These are phyloP conservation scores for Lepraria neglecta DNA, from an alignment of 495 filamentous ascomycete genomes.

Conservation along the genomic window DNA sequence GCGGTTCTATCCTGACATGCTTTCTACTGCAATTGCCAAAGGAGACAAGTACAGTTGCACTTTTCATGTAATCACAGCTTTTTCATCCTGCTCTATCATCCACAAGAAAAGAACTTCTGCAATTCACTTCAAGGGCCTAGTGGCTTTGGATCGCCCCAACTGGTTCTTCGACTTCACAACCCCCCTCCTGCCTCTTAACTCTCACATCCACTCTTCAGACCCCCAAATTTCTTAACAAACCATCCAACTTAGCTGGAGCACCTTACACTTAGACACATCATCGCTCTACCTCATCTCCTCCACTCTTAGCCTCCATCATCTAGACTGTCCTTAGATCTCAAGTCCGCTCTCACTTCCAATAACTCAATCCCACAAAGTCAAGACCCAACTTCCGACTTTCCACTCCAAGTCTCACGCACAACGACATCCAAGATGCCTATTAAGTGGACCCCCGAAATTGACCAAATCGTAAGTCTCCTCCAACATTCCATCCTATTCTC, in stretches of 20 bases:
- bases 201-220: not conserved
- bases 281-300: not conserved
- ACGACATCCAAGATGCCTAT: slow-evolving; percentile 35
- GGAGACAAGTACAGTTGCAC: no score
- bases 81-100: no score
- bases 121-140: not conserved
- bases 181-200: not conserved
- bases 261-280: no score
- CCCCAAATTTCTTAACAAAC: not conserved
- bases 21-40: no score
- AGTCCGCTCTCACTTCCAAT: not conserved
- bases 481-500: not conserved
- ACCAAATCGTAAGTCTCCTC: slow-evolving; percentile 35
- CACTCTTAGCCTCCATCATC: not conserved
- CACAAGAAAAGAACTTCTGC: not conserved
- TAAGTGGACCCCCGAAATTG: slow-evolving; percentile 38
- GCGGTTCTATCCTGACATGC: no score
- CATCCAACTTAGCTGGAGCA: no score
- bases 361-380: not conserved
- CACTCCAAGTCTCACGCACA: not conserved
- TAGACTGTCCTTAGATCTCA: not conserved
- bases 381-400: not conserved
- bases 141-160: not conserved
- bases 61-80: no score
- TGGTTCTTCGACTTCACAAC: no score